Percentiles rank a stretch among this genome's conserved stretches.
These are phyloP conservation scores for Podospora comata DNA, from an alignment of 495 filamentous ascomycete species.

Conservation along the genomic window DNA sequence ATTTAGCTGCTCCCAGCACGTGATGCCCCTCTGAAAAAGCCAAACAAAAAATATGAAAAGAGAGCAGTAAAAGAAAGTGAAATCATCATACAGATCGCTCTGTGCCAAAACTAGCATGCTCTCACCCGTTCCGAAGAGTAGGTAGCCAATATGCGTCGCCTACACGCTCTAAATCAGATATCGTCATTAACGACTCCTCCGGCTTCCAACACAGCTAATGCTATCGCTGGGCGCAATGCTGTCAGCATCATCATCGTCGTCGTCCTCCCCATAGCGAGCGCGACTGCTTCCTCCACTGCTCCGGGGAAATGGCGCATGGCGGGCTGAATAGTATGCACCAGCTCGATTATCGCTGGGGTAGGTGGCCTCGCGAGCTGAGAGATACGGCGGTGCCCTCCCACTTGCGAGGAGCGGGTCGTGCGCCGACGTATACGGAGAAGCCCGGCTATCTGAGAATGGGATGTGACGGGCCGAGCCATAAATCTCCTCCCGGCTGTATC, in stretches of 20 bases:
- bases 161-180: not conserved
- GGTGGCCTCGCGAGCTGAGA: slow-evolving; percentile 17
- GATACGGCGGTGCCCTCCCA: slow-evolving; percentile 10
- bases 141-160: too few species aligned
- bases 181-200: slow-evolving; percentile 23
- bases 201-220: slow-evolving; percentile 60
- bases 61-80: not conserved
- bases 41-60: not conserved
- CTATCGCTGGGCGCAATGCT: slow-evolving; percentile 63
- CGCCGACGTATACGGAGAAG: slow-evolving; percentile 7
- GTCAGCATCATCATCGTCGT: slow-evolving; percentile 31
- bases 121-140: not conserved
- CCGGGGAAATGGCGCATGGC: slow-evolving; percentile 47
- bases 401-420: slow-evolving; percentile 4
- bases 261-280: slow-evolving; percentile 36
- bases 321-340: slow-evolving; percentile 29
- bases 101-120: not conserved
- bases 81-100: slow-evolving; percentile 10
- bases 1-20: not conserved
- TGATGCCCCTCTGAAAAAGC: not conserved
- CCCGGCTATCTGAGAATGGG: slow-evolving; percentile 11
- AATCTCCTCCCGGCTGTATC: slow-evolving; percentile 26
- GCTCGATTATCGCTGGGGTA: slow-evolving; percentile 23
- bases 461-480: slow-evolving; percentile 27
- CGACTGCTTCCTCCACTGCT: slow-evolving; percentile 39